Evolutionary conservation across 2,329 filamentous ascomycete genomes (phyloP), one percentile per base, ranked within the genome.

Genomic region (Rugonectria rugulosa): DNA sequence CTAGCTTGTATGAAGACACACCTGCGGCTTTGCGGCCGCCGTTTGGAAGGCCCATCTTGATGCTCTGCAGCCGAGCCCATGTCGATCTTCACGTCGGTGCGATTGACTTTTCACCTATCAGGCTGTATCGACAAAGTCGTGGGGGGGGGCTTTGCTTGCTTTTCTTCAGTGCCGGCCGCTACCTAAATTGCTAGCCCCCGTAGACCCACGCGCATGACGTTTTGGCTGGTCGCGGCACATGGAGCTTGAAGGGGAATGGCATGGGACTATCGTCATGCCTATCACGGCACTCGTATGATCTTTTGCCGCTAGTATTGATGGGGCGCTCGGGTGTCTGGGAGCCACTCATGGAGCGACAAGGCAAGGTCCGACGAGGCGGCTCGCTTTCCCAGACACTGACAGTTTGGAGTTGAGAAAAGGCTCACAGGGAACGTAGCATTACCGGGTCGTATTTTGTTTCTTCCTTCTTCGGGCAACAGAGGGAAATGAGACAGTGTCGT

Each of bases 261-360:
- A 61, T 60, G 36, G 55, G 44, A 50, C 56, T 56, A 56, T 62
- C 56, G 42, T 54, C 50, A 60, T 51, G 48, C 56, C 56, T 54
- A 46, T 60, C 62, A 45, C 65, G 65, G 65, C 65, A 68, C 55
- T 68, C 65, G 63, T 68, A 68, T 59, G 65, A 68, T 68, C 55
- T 61, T 62, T 59, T 44, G 36, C 56, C 63, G 63, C 65, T 68
- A 66, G 49, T 53, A 45, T 62, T 47, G 42, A 62, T 58, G 53
- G 45, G 34, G 57, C 54, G 54, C 60, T 62, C 57, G 44, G 52
- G 57, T 56, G n/a, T 67, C 54, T 64, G 53, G 63, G 57, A 57
- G 48, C 57, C 63, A 67, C 60, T 64, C 53, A 50, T 53, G 40
- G 40, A 53, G 58, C 54, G 57, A 63, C 46, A 36, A 29, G 53